Conservation (phyloP, 2,329 filamentous ascomycete species). For the Hysterium pulicare region DNA sequence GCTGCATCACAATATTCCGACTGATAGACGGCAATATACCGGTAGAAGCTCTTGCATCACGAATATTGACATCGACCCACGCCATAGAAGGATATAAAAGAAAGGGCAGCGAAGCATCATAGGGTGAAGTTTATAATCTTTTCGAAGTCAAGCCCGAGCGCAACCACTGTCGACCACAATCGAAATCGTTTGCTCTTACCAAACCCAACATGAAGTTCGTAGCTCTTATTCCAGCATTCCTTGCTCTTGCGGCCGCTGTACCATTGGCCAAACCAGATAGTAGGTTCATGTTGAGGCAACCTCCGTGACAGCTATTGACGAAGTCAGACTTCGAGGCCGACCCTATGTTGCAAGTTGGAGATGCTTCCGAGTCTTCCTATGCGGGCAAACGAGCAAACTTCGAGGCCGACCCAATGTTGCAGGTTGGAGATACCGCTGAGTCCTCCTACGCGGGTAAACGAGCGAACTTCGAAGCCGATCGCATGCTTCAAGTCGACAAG, state of each 20-base stretch:
- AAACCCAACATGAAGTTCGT: slow-evolving; percentile 1
- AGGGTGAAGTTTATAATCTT: no score
- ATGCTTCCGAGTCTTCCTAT: slow-evolving; percentile 1
- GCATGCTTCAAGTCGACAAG: slow-evolving; percentile 1
- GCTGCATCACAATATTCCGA: no score
- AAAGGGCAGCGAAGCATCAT: no score
- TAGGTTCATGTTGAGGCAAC: slow-evolving; percentile 1
- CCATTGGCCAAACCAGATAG: background rate
- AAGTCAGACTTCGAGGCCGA: slow-evolving; percentile 1
- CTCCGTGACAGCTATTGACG: background rate
- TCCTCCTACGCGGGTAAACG: slow-evolving; percentile 5
- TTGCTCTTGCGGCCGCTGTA: background rate
- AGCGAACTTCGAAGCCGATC: slow-evolving; percentile 2
- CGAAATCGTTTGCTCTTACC: no score
- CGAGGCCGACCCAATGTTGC: slow-evolving; percentile 2
- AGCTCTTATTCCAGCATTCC: background rate
- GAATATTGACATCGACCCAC: no score
- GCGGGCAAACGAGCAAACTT: slow-evolving; percentile 4
- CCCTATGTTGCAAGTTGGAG: background rate
- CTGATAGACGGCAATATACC: no score
- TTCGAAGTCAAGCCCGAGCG: no score
- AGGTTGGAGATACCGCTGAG: background rate
- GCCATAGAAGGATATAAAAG: no score
- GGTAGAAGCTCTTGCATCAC: no score
- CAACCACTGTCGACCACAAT: no score